phyloP scores from a whole-genome alignment of 2,329 filamentous ascomycete species.

The Fusarium albidum region DNA sequence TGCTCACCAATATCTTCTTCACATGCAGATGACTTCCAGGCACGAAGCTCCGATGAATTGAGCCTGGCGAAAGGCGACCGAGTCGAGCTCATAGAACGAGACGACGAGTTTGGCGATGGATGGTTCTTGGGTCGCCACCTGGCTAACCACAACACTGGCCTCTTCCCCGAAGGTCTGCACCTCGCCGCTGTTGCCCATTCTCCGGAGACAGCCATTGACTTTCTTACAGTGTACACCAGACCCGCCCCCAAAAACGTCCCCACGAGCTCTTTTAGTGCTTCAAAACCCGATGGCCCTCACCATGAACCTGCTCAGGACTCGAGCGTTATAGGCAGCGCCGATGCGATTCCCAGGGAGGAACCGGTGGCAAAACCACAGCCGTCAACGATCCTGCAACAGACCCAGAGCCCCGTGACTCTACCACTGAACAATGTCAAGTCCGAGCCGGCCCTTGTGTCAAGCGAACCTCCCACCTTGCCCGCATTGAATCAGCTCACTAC shows the following conservation, averaged over 20 bases:
- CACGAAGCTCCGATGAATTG: conserved; percentile 92
- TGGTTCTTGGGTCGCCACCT: conserved; percentile 84
- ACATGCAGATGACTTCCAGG: conserved; percentile 83
- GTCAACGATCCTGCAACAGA: conserved; percentile 21
- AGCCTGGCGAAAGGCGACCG: conserved; percentile 85
- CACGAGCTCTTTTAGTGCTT: conserved; percentile 40
- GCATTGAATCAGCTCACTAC: conserved; percentile 50
- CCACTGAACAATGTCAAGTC: conserved; percentile 54
- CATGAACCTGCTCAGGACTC: conserved; percentile 43
- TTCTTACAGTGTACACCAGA: conserved; percentile 65
- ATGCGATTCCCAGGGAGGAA: conserved; percentile 41
- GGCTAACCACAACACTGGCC: conserved; percentile 75
- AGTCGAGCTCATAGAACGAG: conserved; percentile 83
- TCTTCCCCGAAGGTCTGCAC: conserved; percentile 81
- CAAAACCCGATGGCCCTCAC: conserved; percentile 43
- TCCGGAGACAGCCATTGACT: conserved; percentile 36
- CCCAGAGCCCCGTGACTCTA: conserved; percentile 49
- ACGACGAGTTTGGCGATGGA: conserved; percentile 89
- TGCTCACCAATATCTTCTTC: conserved; percentile 21
- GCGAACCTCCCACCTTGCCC: conserved; percentile 38
- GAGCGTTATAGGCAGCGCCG: conserved; percentile 26
- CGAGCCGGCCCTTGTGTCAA: conserved; percentile 36
- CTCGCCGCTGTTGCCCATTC: conserved; percentile 7
- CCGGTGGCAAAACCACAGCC: conserved; percentile 46
- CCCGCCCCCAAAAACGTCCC: conserved; percentile 58